phyloP scores from a whole-genome alignment of 2,329 filamentous ascomycete genomes.

The Ilyonectria destructans region DNA sequence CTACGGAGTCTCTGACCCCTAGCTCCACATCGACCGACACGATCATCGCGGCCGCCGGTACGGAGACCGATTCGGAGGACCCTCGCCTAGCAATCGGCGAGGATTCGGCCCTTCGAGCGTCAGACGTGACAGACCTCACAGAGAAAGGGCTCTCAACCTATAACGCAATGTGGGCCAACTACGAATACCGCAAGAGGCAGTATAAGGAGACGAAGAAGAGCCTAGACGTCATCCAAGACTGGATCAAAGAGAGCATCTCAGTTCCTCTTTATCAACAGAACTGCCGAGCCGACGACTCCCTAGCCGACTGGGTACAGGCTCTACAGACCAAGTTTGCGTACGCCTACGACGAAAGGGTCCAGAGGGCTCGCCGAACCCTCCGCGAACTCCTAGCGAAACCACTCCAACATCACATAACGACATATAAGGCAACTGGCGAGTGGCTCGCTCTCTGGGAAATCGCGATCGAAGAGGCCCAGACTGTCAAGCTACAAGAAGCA shows the following conservation, averaged over 20 bases:
- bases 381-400: not conserved
- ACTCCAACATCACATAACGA: not conserved
- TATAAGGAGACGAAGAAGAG: not conserved
- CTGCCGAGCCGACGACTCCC: not conserved
- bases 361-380: not conserved
- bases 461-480: not conserved
- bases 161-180: not conserved
- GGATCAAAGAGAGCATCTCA: not conserved
- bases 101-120: not conserved
- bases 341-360: not conserved
- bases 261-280: not conserved
- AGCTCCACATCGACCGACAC: not conserved
- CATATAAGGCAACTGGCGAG: not conserved
- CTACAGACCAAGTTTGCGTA: not conserved
- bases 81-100: not conserved
- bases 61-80: not conserved
- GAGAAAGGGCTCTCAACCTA: not conserved
- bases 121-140: not conserved
- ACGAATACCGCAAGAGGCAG: not conserved
- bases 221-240: not conserved
- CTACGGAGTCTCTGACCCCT: no score
- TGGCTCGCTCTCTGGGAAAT: not conserved
- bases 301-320: not conserved
- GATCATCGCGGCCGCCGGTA: not conserved
- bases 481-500: not conserved